Conservation (phyloP, 2,329 filamentous ascomycete genomes). For the Parastagonospora avenae region DNA sequence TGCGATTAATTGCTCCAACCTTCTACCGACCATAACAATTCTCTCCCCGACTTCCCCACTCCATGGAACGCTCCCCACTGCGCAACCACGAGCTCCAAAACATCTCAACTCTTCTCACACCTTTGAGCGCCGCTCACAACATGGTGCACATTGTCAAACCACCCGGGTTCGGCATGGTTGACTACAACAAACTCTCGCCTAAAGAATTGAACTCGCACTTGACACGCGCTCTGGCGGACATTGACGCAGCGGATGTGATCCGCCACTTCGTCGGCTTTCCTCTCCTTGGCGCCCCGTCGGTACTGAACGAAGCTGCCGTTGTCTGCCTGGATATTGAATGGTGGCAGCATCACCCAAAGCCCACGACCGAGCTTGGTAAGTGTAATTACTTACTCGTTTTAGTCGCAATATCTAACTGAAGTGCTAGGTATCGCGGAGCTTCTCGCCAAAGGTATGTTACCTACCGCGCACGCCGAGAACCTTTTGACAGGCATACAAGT, state of each 20-base stretch:
- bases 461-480: constrained; percentile 9
- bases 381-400: too few relatives aligned
- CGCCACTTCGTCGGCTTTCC: constrained; percentile 12
- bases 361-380: constrained; percentile 18
- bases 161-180: neutral
- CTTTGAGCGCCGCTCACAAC: neutral
- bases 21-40: too few relatives aligned
- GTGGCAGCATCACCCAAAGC: constrained; percentile 18
- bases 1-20: too few relatives aligned
- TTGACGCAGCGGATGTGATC: neutral
- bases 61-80: neutral
- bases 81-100: neutral
- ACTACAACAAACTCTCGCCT: neutral
- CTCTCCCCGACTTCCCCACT: too few relatives aligned
- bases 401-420: too few relatives aligned
- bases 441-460: neutral
- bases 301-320: constrained; percentile 7
- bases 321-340: constrained; percentile 20
- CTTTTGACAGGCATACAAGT: constrained; percentile 11
- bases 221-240: neutral
- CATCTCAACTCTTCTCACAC: neutral
- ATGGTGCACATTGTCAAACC: neutral
- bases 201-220: neutral
- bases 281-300: neutral
- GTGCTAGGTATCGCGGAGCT: constrained; percentile 16